Base-by-base conservation (phyloP, 228 moss, liverwort and hornwort genomes). In the Sphagnum fallax region DNA sequence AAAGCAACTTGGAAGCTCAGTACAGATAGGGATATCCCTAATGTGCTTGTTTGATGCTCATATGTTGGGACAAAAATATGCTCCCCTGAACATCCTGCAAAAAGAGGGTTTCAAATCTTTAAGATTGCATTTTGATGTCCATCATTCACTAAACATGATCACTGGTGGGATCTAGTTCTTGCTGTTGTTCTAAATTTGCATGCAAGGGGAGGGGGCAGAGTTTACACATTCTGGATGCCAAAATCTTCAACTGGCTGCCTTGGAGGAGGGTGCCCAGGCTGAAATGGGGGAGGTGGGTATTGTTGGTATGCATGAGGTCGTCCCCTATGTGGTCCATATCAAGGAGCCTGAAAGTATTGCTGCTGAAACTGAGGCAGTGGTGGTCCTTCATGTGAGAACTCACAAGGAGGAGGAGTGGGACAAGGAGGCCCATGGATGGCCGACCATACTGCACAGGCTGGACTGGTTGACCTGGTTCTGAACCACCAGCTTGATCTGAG, bases 221-320 rank as follows among this genome's bases (percentile, higher is more conserved):
- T 32, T 32, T 32, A 32, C 32, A 32, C 32, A 32, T 32, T 32
- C 32, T 18, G 18, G 18, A 47, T 8, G 16, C 68, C 52, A 52
- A 14, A 10, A 53, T 12, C 47, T 73, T 66, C 77, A 53, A 69
- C 77, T 64, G 87, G 92, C 48, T 63, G 87, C 65, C 82, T 87
- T 10, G 87, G 90, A 50, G 88, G 78, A 5, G 86, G 77, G 16
- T 79, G 75, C 6, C 78, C 87, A 49, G 86, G 84, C 74, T 90
- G 93, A 47, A 88, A 87, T 66, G 85, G 92, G 60, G 89, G 88
- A 59, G 89, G 84, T 13, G 80, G 80, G 70, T 82, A 91, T 11
- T 76, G 85, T 48, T 82, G 85, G 76, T 84, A 91, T 9, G 90
- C 51, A 16, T 82, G 82, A 47, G 92, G 90, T 70, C 84, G 84